These are phyloP conservation scores for Protomyces arabidopsidicola DNA, from an alignment of 1,139 yeast species.

Conservation along the genomic window DNA sequence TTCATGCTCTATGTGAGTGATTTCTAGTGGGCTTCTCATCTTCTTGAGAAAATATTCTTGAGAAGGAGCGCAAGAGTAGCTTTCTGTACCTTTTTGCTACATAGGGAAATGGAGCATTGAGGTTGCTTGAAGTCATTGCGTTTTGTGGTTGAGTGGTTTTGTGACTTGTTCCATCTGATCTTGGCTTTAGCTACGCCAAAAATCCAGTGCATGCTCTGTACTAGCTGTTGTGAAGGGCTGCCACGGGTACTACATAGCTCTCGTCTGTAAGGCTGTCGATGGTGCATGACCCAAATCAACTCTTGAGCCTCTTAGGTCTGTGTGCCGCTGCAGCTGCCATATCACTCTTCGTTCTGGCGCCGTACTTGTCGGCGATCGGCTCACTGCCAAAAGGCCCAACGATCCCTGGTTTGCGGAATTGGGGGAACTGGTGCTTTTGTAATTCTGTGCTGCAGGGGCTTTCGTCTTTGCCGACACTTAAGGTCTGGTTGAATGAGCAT, in stretches of 20 bases:
- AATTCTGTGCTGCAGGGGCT: conserved; percentile 15
- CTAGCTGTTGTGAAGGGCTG: too few species aligned
- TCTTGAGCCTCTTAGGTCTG: neutral
- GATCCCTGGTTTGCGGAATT: conserved; percentile 20
- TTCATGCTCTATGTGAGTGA: neutral
- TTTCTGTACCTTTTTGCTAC: neutral
- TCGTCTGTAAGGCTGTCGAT: neutral
- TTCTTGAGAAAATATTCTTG: too few species aligned
- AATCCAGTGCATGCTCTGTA: neutral
- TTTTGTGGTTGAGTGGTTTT: neutral
- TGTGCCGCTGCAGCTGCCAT: conserved; percentile 9
- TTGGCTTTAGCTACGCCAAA: neutral
- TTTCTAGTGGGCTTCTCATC: neutral
- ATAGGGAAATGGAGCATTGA: neutral
- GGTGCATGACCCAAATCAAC: neutral
- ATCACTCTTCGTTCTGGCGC: conserved; percentile 13
- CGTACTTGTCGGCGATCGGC: conserved; percentile 7
- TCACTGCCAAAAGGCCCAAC: conserved; percentile 11
- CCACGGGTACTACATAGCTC: neutral
- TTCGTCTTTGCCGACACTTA: conserved; percentile 6
- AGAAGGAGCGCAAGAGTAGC: neutral
- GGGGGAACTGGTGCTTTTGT: conserved; percentile 26
- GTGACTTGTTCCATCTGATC: neutral
- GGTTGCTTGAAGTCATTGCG: neutral
- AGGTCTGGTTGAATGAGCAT: conserved; percentile 14